Evolutionary conservation across 2,329 filamentous ascomycete species (phyloP).

Genomic region (Penicillium polonicum): DNA sequence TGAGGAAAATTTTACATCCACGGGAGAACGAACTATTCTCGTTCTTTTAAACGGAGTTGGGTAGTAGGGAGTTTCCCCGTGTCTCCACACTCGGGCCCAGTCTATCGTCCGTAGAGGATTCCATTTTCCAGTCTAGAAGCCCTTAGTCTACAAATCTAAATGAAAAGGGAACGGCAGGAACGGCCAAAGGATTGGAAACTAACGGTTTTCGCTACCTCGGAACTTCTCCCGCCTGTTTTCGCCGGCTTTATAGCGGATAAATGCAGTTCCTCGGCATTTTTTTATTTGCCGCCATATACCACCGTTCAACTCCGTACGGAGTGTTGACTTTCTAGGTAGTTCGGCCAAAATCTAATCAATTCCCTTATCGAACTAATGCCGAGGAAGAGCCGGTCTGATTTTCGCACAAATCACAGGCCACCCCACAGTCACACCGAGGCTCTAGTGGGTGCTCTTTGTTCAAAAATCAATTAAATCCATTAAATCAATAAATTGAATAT

Average conservation of each 20-base stretch:
- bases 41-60: neutral
- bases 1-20: neutral
- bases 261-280: slow-evolving; percentile 5
- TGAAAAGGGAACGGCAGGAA: neutral
- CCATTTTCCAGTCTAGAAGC: slow-evolving; percentile 2
- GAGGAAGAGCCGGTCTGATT: neutral
- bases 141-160: neutral
- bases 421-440: neutral
- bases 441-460: slow-evolving; percentile 1
- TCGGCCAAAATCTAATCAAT: neutral
- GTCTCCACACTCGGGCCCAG: slow-evolving; percentile 7
- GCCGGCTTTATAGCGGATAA: slow-evolving; percentile 1
- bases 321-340: neutral
- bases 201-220: slow-evolving; percentile 1
- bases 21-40: neutral
- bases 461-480: neutral
- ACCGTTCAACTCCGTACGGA: neutral
- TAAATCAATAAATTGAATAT: neutral
- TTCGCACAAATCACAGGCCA: slow-evolving; percentile 16
- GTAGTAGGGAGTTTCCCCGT: slow-evolving; percentile 2
- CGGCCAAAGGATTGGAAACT: neutral
- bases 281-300: neutral
- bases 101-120: slow-evolving; percentile 6
- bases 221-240: neutral
- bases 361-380: neutral